Percentiles rank a stretch among this genome's conserved stretches.
Evolutionary conservation across 331 rosid genomes (phyloP).

Genomic region (Acacia pycnantha): DNA sequence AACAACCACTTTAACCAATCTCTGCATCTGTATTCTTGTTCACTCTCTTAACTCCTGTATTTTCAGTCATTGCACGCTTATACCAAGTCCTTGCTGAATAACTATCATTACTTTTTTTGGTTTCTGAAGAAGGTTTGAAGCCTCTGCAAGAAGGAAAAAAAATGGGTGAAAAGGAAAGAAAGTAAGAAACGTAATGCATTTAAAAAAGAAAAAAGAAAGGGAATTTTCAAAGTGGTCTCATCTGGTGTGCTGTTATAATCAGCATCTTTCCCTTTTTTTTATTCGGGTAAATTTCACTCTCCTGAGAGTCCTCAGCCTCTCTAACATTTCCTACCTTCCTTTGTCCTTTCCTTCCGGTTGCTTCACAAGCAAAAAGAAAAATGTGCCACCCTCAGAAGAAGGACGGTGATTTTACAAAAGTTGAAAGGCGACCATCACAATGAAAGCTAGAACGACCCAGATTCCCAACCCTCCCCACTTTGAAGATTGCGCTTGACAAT

Average conservation of each 20-base stretch:
- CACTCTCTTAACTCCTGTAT: neutral
- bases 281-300: constrained; percentile 26
- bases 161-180: constrained; percentile 11
- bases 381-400: constrained; percentile 29
- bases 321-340: constrained; percentile 35
- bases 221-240: constrained; percentile 40
- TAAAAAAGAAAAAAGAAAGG: neutral
- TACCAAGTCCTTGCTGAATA: neutral
- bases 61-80: neutral
- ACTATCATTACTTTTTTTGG: constrained; percentile 3
- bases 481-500: constrained; percentile 34
- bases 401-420: constrained; percentile 19
- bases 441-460: constrained; percentile 29
- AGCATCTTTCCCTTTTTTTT: constrained; percentile 39
- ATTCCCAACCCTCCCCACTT: constrained; percentile 36
- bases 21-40: neutral
- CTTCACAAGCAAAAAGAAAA: constrained; percentile 64
- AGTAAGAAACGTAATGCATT: neutral
- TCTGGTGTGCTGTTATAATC: constrained; percentile 65
- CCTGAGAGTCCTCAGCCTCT: constrained; percentile 31
- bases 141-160: constrained; percentile 25
- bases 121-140: constrained; percentile 22
- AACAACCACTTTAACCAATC: constrained; percentile 20
- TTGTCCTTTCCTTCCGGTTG: constrained; percentile 42
- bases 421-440: constrained; percentile 34